Evolutionary conservation across 192 early-diverging fungal genomes (phyloP).

Genomic region (Anaeromyces robustus): DNA sequence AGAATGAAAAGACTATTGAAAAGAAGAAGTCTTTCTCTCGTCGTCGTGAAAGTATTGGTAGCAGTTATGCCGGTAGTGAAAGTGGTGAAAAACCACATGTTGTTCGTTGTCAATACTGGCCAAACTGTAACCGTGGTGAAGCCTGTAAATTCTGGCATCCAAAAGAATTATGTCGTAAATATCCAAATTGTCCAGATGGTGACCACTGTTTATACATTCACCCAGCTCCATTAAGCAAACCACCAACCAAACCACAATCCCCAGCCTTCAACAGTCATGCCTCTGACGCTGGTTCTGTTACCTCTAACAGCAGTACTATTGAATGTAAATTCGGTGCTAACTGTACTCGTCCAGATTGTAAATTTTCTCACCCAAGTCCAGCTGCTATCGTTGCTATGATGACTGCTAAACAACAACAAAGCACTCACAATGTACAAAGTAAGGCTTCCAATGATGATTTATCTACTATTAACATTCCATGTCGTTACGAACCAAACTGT

Average conservation of each 20-base stretch:
- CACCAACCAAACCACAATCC: not conserved
- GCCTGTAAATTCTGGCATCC: slow-evolving; percentile 5
- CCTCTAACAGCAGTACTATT: not conserved
- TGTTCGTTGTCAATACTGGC: slow-evolving; percentile 3
- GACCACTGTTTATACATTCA: slow-evolving; percentile 5
- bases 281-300: not conserved
- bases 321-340: slow-evolving; percentile 14
- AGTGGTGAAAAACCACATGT: not conserved
- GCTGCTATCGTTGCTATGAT: slow-evolving; percentile 10
- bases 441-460: not conserved
- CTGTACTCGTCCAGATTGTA: slow-evolving; percentile 18
- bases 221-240: not conserved
- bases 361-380: slow-evolving; percentile 19
- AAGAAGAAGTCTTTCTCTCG: not conserved
- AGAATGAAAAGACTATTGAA: not conserved
- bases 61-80: not conserved
- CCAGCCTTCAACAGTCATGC: not conserved
- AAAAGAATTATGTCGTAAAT: slow-evolving; percentile 1
- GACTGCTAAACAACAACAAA: not conserved
- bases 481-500: slow-evolving; percentile 19
- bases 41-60: not conserved
- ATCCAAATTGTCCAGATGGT: slow-evolving; percentile 2
- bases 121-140: slow-evolving; percentile 3
- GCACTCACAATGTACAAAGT: not conserved
- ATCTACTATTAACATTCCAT: slow-evolving; percentile 11